Conservation (phyloP, 169 alveolate species). For the Cryptosporidium muris region DNA sequence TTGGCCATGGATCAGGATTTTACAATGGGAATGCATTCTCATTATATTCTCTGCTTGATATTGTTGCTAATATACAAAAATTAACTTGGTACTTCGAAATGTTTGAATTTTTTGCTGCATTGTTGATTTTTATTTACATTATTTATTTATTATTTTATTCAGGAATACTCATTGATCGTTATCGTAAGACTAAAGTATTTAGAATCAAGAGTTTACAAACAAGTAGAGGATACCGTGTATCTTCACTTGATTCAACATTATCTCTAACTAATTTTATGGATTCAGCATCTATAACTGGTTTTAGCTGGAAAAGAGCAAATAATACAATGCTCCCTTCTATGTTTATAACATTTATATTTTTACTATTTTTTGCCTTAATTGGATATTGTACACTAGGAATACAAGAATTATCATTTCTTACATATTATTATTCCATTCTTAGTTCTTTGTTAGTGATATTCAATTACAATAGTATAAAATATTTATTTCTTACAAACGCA, state of each 20-base stretch:
- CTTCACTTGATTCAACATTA: conserved; percentile 36
- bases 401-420: conserved; percentile 23
- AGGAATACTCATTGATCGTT: conserved; percentile 30
- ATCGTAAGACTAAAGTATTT: conserved; percentile 10
- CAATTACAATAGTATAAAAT: conserved; percentile 45
- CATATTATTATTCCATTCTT: conserved; percentile 55
- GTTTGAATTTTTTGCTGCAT: conserved; percentile 48
- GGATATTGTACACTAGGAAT: conserved; percentile 56
- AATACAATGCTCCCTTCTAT: conserved; percentile 38
- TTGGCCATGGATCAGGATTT: conserved; percentile 65
- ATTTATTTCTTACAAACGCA: conserved; percentile 11
- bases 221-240: conserved; percentile 11
- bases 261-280: conserved; percentile 58
- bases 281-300: conserved; percentile 52
- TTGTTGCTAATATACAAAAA: conserved; percentile 23
- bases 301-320: conserved; percentile 66
- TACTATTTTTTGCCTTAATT: conserved; percentile 30
- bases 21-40: conserved; percentile 42
- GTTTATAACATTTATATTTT: conserved; percentile 19
- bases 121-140: conserved; percentile 25
- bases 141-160: conserved; percentile 21
- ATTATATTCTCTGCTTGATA: conserved; percentile 6
- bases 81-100: conserved; percentile 4
- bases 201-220: conserved; percentile 31
- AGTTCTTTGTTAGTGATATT: conserved; percentile 38